A percentile compares a stretch with the other conserved stretches of the same genome.
Evolutionary conservation across 2,329 filamentous ascomycete species (phyloP).

Genomic region (Cladosporium sp.): DNA sequence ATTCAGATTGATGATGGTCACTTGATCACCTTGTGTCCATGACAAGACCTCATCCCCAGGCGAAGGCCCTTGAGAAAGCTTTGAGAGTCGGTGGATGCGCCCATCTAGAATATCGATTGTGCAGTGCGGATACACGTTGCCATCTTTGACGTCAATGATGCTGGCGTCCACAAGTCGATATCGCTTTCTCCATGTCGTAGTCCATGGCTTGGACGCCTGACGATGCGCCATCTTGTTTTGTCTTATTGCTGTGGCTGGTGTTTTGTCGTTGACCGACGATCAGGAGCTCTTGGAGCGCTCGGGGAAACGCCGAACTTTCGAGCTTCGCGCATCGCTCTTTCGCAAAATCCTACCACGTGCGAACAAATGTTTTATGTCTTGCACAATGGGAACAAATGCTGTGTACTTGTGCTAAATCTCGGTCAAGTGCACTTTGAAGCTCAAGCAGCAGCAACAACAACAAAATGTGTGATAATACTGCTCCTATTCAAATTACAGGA

Average conservation of each 20-base stretch:
- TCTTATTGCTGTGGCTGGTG: not conserved
- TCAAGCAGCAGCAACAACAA: no score
- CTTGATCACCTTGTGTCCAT: slow-evolving; percentile 24
- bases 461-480: no score
- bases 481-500: no score
- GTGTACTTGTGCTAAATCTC: no score
- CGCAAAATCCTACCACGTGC: no score
- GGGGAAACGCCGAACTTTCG: not conserved
- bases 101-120: slow-evolving; percentile 29
- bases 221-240: not conserved
- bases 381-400: no score
- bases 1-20: slow-evolving; percentile 36
- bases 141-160: slow-evolving; percentile 31
- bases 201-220: slow-evolving; percentile 21
- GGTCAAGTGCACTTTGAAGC: no score
- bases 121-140: slow-evolving; percentile 26
- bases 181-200: slow-evolving; percentile 15
- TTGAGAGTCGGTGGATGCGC: slow-evolving; percentile 27
- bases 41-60: slow-evolving; percentile 26
- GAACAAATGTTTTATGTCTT: no score
- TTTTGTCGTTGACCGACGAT: not conserved
- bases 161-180: slow-evolving; percentile 21
- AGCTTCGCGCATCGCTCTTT: not conserved
- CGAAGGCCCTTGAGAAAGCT: slow-evolving; percentile 21
- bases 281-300: not conserved